Conservation (phyloP, 2,329 filamentous ascomycete genomes). For the Curvularia hawaiiensis region DNA sequence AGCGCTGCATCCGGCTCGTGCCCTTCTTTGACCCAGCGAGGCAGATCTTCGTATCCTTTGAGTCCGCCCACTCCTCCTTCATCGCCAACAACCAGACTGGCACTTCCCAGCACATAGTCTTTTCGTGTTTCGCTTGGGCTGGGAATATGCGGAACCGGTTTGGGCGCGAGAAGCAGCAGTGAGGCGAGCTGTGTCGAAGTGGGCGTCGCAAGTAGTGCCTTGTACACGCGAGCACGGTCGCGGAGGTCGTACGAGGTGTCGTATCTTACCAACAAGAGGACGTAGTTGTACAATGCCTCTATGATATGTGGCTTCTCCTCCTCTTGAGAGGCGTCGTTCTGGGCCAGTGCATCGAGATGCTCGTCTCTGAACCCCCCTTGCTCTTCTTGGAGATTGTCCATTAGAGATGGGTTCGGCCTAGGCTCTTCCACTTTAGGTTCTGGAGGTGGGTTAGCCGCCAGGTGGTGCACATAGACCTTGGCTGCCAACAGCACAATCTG, state of each 20-base stretch:
- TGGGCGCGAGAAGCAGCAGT: conserved; percentile 88
- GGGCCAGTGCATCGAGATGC: conserved; percentile 25
- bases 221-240: conserved; percentile 88
- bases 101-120: conserved; percentile 78
- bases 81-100: conserved; percentile 81
- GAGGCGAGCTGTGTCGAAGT: conserved; percentile 81
- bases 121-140: conserved; percentile 86
- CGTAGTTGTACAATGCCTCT: conserved; percentile 80
- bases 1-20: conserved; percentile 78
- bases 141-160: conserved; percentile 88
- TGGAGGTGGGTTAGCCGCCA: conserved; percentile 66
- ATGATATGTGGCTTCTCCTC: conserved; percentile 67
- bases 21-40: conserved; percentile 82
- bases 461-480: conserved; percentile 92
- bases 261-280: conserved; percentile 83
- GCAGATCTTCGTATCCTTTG: conserved; percentile 79
- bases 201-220: conserved; percentile 78
- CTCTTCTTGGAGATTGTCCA: conserved; percentile 43
- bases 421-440: conserved; percentile 42
- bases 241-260: conserved; percentile 95
- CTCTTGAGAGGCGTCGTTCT: conserved; percentile 23
- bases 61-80: conserved; percentile 72
- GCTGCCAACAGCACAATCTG: conserved; percentile 92
- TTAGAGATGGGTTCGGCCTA: conserved; percentile 28
- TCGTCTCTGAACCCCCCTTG: conserved; percentile 43